These are phyloP conservation scores for Cucumis hystrix DNA, from an alignment of 306 rosid genomes.

Conservation along the genomic window DNA sequence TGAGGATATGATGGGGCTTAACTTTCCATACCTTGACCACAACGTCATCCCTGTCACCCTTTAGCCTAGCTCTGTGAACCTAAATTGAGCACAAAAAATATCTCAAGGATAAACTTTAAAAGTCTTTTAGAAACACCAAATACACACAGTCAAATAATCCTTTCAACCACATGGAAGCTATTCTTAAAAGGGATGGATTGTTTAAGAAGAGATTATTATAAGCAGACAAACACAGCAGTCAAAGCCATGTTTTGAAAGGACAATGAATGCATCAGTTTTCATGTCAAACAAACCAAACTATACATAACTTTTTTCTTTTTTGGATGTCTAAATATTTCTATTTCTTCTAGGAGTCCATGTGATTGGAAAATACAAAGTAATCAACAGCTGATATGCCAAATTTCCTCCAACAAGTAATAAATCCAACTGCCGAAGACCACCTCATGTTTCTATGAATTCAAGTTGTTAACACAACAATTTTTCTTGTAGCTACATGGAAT, in stretches of 20 bases:
- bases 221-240: background rate
- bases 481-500: no score
- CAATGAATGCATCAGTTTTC: background rate
- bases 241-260: background rate
- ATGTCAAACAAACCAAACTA: background rate
- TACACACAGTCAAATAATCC: constrained; percentile 1
- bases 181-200: constrained; percentile 5
- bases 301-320: background rate
- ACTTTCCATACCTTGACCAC: constrained; percentile 71
- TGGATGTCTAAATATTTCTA: background rate
- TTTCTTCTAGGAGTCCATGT: background rate
- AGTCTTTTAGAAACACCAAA: constrained; percentile 6
- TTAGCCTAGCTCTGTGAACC: constrained; percentile 86
- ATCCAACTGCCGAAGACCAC: no score
- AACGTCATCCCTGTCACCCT: constrained; percentile 59
- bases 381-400: background rate
- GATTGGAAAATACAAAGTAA: background rate
- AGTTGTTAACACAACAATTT: background rate
- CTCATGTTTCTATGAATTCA: background rate
- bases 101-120: constrained; percentile 14
- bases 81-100: constrained; percentile 21
- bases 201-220: constrained; percentile 1
- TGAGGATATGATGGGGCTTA: constrained; percentile 4
- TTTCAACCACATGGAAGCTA: constrained; percentile 4
- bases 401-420: background rate